phyloP scores from a whole-genome alignment of 805 yeast species.

The Komagataella ulmi region DNA sequence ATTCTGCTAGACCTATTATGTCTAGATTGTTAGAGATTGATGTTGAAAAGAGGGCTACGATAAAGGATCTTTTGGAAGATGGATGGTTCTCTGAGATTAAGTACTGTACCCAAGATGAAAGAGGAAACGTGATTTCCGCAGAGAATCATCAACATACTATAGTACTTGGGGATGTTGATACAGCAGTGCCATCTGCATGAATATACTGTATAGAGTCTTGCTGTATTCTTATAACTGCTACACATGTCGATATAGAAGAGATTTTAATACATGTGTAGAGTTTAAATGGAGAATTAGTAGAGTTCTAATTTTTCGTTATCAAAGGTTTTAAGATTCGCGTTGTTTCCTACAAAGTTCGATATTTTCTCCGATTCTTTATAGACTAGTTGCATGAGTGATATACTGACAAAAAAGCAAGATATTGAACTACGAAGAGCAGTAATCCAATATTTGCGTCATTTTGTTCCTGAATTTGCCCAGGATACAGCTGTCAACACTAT shows the following conservation, averaged over 20 bases:
- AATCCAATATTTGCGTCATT: slow-evolving; percentile 14
- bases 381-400: slow-evolving; percentile 1
- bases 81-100: slow-evolving; percentile 57
- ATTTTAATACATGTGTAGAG: background rate
- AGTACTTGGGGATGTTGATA: slow-evolving; percentile 10
- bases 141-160: slow-evolving; percentile 38
- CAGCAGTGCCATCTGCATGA: background rate
- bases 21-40: slow-evolving; percentile 54
- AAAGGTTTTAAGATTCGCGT: background rate
- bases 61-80: slow-evolving; percentile 53
- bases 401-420: slow-evolving; percentile 19
- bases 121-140: slow-evolving; percentile 25
- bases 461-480: background rate
- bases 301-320: background rate
- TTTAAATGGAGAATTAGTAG: background rate
- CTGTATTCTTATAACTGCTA: background rate
- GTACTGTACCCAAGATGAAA: slow-evolving; percentile 40
- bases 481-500: background rate
- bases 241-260: background rate
- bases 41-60: slow-evolving; percentile 46
- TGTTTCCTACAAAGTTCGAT: background rate
- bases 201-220: background rate
- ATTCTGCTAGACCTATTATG: slow-evolving; percentile 67
- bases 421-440: slow-evolving; percentile 22
- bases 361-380: no score